These are phyloP conservation scores for Hypoxylon rickii DNA, from an alignment of 495 filamentous ascomycete species.

Conservation along the genomic window DNA sequence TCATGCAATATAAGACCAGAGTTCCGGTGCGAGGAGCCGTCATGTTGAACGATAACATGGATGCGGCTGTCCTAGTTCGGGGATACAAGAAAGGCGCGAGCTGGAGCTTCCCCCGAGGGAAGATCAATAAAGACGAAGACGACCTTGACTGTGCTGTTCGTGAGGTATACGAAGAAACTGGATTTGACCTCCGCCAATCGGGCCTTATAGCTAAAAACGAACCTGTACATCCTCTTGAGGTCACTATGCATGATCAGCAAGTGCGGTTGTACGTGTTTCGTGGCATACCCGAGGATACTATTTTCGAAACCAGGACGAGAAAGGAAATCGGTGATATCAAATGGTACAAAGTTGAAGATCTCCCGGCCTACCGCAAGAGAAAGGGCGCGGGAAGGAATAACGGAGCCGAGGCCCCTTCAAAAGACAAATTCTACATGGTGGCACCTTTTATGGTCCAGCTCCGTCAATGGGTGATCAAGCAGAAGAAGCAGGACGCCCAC, in stretches of 20 bases:
- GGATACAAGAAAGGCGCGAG: slow-evolving; percentile 96
- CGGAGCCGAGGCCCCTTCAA: slow-evolving; percentile 60
- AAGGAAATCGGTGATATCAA: slow-evolving; percentile 97
- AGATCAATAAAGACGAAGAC: slow-evolving; percentile 95
- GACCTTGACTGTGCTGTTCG: slow-evolving; percentile 90
- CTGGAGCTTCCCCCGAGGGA: slow-evolving; percentile 96
- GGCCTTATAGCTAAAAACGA: slow-evolving; percentile 71
- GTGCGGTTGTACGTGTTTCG: slow-evolving; percentile 90
- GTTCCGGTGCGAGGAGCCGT: slow-evolving; percentile 94
- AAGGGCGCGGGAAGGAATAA: slow-evolving; percentile 60
- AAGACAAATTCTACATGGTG: slow-evolving; percentile 97
- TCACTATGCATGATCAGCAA: slow-evolving; percentile 89
- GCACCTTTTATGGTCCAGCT: slow-evolving; percentile 85
- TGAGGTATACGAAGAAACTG: slow-evolving; percentile 95
- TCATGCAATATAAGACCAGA: slow-evolving; percentile 88
- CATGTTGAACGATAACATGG: slow-evolving; percentile 88
- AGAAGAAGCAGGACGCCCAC: slow-evolving; percentile 68
- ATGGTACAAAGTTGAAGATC: slow-evolving; percentile 87
- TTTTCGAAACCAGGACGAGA: slow-evolving; percentile 85
- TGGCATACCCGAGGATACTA: slow-evolving; percentile 79
- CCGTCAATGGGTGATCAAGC: slow-evolving; percentile 87
- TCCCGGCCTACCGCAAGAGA: slow-evolving; percentile 78
- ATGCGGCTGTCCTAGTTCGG: slow-evolving; percentile 87
- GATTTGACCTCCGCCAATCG: slow-evolving; percentile 75
- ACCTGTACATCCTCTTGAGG: slow-evolving; percentile 77